These are phyloP conservation scores for Trichosporon ovoides DNA, from an alignment of 1,284 basidiomycete species.

Conservation along the genomic window DNA sequence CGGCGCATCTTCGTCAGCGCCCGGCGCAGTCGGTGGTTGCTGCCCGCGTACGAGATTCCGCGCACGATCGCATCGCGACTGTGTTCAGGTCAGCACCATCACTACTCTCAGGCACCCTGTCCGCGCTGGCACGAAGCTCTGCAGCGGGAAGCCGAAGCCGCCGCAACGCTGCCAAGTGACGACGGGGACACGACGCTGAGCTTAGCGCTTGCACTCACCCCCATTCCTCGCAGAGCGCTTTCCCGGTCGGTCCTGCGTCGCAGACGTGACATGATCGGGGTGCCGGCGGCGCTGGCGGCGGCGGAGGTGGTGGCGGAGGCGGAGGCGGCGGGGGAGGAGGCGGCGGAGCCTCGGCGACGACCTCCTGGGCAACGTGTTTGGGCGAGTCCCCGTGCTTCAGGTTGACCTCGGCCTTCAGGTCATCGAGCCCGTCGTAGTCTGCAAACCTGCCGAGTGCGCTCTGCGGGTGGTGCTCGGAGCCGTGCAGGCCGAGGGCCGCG, in stretches of 20 bases:
- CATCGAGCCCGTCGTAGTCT: background rate
- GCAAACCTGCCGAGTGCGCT: background rate
- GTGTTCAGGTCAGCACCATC: background rate
- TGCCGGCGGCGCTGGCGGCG: background rate
- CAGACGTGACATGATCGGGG: constrained; percentile 8
- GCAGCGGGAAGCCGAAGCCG: too few species aligned
- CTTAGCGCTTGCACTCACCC: constrained; percentile 6
- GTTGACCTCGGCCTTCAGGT: background rate
- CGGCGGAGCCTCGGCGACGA: background rate
- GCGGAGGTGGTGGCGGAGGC: background rate
- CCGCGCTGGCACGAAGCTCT: too few species aligned
- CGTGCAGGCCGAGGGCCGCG: background rate
- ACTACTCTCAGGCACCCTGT: too few species aligned
- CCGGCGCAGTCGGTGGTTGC: constrained; percentile 25
- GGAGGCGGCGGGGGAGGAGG: background rate
- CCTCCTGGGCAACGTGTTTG: background rate
- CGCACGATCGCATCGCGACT: constrained; percentile 6
- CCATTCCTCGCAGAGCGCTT: constrained; percentile 2
- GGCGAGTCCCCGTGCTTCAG: background rate
- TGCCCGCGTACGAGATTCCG: constrained; percentile 14
- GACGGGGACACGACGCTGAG: too few species aligned
- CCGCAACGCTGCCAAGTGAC: too few species aligned
- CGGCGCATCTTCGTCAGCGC: constrained; percentile 23
- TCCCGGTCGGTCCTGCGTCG: constrained; percentile 6
- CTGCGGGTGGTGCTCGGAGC: background rate